Evolutionary conservation across 2,329 filamentous ascomycete species (phyloP).

Genomic region (Sporothrix brunneoviolacea): DNA sequence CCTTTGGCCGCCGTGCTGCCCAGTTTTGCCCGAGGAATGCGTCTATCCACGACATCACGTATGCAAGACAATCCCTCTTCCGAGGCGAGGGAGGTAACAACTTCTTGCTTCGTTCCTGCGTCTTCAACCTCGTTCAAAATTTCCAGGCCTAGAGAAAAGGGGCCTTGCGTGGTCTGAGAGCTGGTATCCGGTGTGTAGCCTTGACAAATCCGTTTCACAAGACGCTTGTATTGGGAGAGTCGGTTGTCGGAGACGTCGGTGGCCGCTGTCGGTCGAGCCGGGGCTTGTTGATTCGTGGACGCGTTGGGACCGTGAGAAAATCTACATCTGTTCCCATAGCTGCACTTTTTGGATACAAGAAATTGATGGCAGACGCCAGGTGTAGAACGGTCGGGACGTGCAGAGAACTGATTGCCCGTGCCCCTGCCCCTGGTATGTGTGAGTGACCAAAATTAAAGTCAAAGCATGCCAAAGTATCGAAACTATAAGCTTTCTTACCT

Average conservation of each 20-base stretch:
- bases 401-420: no score
- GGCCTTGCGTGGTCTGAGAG: not conserved
- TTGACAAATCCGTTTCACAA: not conserved
- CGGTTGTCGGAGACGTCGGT: not conserved
- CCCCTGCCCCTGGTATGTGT: no score
- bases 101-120: conserved; percentile 1
- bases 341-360: not conserved
- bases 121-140: not conserved
- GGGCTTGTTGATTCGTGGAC: not conserved
- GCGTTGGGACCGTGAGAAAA: not conserved
- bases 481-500: no score
- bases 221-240: not conserved
- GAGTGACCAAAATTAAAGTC: no score
- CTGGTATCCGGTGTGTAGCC: no score
- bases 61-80: conserved; percentile 12
- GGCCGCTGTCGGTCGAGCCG: no score
- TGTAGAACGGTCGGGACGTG: no score
- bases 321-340: not conserved
- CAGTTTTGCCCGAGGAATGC: not conserved
- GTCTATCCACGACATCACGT: not conserved
- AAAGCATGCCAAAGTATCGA: no score
- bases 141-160: conserved; percentile 9
- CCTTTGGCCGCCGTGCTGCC: not conserved
- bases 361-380: no score
- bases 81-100: not conserved